Evolutionary conservation across 1,284 basidiomycete genomes (phyloP).

Genomic region (Neotropicomus parvogracilis): DNA sequence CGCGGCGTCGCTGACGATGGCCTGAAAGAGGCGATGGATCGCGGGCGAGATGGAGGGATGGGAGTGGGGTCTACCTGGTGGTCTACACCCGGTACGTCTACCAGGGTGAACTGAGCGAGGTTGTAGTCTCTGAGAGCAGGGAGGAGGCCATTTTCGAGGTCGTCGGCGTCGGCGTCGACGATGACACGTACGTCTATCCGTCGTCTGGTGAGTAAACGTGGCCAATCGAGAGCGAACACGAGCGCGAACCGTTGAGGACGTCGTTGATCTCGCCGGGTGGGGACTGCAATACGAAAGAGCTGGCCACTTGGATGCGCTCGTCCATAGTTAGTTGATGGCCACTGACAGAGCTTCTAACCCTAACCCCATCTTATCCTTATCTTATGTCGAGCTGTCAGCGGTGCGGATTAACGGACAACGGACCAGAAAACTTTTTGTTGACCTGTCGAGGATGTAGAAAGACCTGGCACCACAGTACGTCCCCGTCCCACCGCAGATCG

Average conservation of each 20-base stretch:
- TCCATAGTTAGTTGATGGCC: no score
- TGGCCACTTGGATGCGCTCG: conserved; percentile 68
- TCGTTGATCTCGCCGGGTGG: conserved; percentile 96
- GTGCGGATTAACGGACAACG: conserved; percentile 18
- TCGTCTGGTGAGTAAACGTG: not conserved
- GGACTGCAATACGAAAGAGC: conserved; percentile 79
- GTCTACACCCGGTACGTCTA: conserved; percentile 70
- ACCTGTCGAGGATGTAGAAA: conserved; percentile 25
- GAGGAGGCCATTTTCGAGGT: conserved; percentile 71
- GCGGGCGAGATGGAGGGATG: not conserved
- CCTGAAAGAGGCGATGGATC: conserved; percentile 39
- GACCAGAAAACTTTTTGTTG: conserved; percentile 28
- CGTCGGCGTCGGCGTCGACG: conserved; percentile 79
- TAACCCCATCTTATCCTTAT: conserved; percentile 18
- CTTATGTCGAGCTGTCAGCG: conserved; percentile 23
- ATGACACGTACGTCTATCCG: conserved; percentile 80
- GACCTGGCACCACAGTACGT: conserved; percentile 33
- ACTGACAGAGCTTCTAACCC: conserved; percentile 21
- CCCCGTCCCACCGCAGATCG: not conserved
- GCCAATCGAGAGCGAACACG: not conserved
- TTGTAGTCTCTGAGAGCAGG: conserved; percentile 83
- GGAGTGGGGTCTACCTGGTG: conserved; percentile 55
- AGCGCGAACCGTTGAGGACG: conserved; percentile 73
- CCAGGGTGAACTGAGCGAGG: conserved; percentile 72
- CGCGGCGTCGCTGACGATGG: conserved; percentile 72